Conservation (phyloP, 2,329 filamentous ascomycete genomes). For the Fusarium nisikadoi region DNA sequence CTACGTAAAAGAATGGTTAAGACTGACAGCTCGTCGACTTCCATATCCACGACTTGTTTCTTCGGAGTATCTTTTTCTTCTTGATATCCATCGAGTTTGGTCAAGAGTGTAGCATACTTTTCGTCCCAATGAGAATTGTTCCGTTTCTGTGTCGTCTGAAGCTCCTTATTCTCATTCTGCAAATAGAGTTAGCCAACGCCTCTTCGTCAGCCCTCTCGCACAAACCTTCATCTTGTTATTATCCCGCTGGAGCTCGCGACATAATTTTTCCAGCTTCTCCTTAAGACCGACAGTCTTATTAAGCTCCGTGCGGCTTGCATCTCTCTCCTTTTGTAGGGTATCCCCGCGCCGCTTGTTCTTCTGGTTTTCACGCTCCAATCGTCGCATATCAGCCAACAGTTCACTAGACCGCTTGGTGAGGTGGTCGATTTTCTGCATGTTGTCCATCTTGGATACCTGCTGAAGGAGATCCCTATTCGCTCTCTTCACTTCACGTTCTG, state of each 20-base stretch:
- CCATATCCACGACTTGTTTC: slow-evolving; percentile 83
- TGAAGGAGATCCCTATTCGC: slow-evolving; percentile 91
- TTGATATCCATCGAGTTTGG: slow-evolving; percentile 89
- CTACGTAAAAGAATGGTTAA: background rate
- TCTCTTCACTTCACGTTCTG: slow-evolving; percentile 93
- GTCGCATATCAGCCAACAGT: slow-evolving; percentile 93
- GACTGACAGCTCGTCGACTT: slow-evolving; percentile 86
- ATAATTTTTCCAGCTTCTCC: slow-evolving; percentile 96
- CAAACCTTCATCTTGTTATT: slow-evolving; percentile 97
- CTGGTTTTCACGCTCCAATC: slow-evolving; percentile 89
- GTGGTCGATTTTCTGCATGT: slow-evolving; percentile 89
- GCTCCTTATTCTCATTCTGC: slow-evolving; percentile 90
- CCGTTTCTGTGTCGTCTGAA: slow-evolving; percentile 86
- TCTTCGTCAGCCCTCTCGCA: background rate
- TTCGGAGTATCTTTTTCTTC: slow-evolving; percentile 86
- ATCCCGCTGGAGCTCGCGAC: slow-evolving; percentile 91
- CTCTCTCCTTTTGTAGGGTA: slow-evolving; percentile 95
- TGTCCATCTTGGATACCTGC: slow-evolving; percentile 90
- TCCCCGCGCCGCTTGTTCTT: slow-evolving; percentile 97
- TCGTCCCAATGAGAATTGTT: slow-evolving; percentile 87
- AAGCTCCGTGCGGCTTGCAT: slow-evolving; percentile 86
- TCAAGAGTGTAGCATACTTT: slow-evolving; percentile 81
- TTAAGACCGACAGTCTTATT: slow-evolving; percentile 91
- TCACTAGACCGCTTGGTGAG: slow-evolving; percentile 93
- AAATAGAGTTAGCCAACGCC: slow-evolving; percentile 38